A percentile compares a stretch with the other conserved stretches of the same genome.
Evolutionary conservation across 306 rosid genomes (phyloP).

Genomic region (Fragaria vesca): DNA sequence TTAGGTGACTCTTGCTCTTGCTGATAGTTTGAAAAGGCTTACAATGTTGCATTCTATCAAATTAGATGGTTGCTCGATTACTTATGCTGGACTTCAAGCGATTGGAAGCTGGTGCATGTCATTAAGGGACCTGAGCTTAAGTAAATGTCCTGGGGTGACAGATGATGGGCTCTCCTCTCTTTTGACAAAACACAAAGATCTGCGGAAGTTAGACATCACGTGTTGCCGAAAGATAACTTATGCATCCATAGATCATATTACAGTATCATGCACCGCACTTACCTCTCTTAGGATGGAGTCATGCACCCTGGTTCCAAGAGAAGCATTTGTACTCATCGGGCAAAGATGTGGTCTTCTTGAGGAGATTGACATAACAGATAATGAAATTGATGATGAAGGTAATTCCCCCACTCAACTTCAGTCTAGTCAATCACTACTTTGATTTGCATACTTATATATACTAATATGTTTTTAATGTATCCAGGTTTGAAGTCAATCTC

Average conservation of each 20-base stretch:
- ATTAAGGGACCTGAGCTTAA: conserved; percentile 71
- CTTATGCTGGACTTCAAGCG: conserved; percentile 68
- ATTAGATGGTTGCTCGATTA: conserved; percentile 69
- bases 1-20: conserved; percentile 76
- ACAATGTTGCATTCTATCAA: conserved; percentile 66
- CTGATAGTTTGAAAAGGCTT: conserved; percentile 64
- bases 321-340: conserved; percentile 73
- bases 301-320: conserved; percentile 66
- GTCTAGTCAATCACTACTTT: conserved; percentile 13
- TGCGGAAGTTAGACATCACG: conserved; percentile 88
- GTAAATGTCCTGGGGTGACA: conserved; percentile 83
- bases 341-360: conserved; percentile 59
- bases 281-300: conserved; percentile 91
- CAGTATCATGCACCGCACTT: conserved; percentile 62
- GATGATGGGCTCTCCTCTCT: conserved; percentile 73
- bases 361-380: conserved; percentile 91
- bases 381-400: conserved; percentile 93
- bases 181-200: conserved; percentile 68
- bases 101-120: conserved; percentile 70
- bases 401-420: conserved; percentile 12
- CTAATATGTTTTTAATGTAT: conserved; percentile 7
- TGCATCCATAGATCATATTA: conserved; percentile 58
- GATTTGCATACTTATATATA: conserved; percentile 22
- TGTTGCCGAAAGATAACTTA: conserved; percentile 86
- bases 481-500: conserved; percentile 76